Evolutionary conservation across 768 basidiomycete genomes (phyloP).

Genomic region (Suillus luteus): DNA sequence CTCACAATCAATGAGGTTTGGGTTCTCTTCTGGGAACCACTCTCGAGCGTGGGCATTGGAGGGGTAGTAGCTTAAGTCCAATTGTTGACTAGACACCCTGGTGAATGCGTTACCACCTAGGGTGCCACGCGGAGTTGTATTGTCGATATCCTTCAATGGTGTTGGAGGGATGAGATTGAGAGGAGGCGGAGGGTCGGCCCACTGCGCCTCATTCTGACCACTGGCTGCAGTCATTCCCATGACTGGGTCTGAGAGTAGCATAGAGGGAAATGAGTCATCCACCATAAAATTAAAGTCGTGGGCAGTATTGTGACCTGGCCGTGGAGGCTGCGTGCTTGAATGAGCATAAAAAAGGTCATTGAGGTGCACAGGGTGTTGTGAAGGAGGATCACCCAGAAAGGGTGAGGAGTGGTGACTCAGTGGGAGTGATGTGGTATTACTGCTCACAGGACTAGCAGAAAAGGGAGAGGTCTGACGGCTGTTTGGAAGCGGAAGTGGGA

Average conservation of each 20-base stretch:
- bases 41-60: neutral
- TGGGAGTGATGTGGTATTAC: neutral
- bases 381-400: neutral
- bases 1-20: neutral
- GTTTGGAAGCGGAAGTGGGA: slow-evolving; percentile 1
- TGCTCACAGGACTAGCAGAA: neutral
- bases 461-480: neutral
- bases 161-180: neutral
- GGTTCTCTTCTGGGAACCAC: neutral
- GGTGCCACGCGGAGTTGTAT: neutral
- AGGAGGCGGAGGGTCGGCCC: too few species aligned
- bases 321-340: too few species aligned
- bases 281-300: neutral
- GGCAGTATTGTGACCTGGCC: too few species aligned
- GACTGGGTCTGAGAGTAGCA: neutral
- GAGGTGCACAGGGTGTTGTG: neutral
- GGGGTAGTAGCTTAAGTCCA: slow-evolving; percentile 1
- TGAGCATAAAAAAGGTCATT: neutral
- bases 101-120: neutral
- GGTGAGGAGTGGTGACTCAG: neutral
- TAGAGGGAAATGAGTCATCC: too few species aligned
- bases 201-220: too few species aligned
- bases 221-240: neutral
- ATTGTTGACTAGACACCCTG: neutral
- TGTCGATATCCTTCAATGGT: neutral